Percentiles rank a stretch among this genome's conserved stretches.
These are phyloP conservation scores for Termitomyces sp. DNA, from an alignment of 768 basidiomycete species.

Conservation along the genomic window DNA sequence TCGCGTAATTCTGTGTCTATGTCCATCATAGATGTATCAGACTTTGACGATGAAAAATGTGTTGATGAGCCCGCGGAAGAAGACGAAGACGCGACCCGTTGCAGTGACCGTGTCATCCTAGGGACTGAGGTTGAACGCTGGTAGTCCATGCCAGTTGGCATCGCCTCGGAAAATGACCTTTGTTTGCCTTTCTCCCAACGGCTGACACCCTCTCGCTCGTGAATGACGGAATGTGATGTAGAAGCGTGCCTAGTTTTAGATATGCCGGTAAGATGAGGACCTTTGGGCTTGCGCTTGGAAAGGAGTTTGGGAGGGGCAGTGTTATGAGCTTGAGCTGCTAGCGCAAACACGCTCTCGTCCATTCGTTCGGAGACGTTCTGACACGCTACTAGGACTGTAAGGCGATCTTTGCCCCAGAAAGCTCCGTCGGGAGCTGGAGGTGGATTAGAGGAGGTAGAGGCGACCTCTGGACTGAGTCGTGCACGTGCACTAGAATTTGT, in stretches of 20 bases:
- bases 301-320: not conserved
- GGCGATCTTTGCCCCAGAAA: constrained; percentile 13
- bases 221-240: not conserved
- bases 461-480: not conserved
- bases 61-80: constrained; percentile 5
- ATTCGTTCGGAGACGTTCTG: constrained; percentile 32
- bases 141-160: not conserved
- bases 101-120: not conserved
- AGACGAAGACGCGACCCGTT: not conserved
- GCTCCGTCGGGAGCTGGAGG: constrained; percentile 12
- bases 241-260: not conserved
- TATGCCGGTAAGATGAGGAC: not conserved
- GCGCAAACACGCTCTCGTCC: constrained; percentile 23
- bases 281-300: constrained; percentile 5
- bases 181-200: constrained; percentile 11
- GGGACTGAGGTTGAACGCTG: not conserved
- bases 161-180: not conserved
- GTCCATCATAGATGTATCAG: constrained; percentile 8
- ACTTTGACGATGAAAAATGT: not conserved
- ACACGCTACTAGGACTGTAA: constrained; percentile 24
- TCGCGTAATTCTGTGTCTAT: constrained; percentile 3
- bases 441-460: constrained; percentile 2
- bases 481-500: constrained; percentile 7
- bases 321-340: constrained; percentile 6
- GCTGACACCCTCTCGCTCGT: not conserved